Evolutionary conservation across 495 filamentous ascomycete genomes (phyloP).

Genomic region (Annulohypoxylon moriforme): DNA sequence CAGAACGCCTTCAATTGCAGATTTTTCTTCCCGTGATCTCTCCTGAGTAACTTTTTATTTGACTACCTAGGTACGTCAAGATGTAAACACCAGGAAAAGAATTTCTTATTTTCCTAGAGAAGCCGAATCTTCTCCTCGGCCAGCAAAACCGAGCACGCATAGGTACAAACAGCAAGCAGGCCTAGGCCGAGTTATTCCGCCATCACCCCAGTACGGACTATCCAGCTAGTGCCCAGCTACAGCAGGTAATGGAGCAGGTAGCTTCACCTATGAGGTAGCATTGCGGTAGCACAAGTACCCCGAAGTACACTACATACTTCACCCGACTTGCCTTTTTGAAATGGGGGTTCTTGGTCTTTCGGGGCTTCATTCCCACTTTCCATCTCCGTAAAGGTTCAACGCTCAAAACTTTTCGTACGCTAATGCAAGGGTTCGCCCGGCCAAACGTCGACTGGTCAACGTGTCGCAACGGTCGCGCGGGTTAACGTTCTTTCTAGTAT

Average conservation of each 20-base stretch:
- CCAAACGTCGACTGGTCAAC: constrained; percentile 13
- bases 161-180: neutral
- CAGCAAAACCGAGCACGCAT: neutral
- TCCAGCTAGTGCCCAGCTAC: neutral
- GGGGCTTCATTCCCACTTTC: constrained; percentile 33
- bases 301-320: constrained; percentile 8
- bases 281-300: constrained; percentile 20
- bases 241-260: constrained; percentile 1
- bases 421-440: constrained; percentile 38
- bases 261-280: neutral
- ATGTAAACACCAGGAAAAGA: constrained; percentile 5
- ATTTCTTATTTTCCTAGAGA: constrained; percentile 22
- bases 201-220: constrained; percentile 5
- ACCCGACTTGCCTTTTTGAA: neutral
- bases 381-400: constrained; percentile 23
- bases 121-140: neutral
- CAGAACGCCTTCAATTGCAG: constrained; percentile 7
- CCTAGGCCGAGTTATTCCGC: constrained; percentile 30
- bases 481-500: neutral
- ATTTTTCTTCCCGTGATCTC: constrained; percentile 14
- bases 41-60: neutral
- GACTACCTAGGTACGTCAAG: neutral
- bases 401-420: constrained; percentile 25
- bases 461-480: constrained; percentile 12
- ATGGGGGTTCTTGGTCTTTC: neutral